A percentile compares a stretch with the other conserved stretches of the same genome.
Conservation (phyloP, 495 filamentous ascomycete genomes). For the Talaromyces nanjingensis region DNA sequence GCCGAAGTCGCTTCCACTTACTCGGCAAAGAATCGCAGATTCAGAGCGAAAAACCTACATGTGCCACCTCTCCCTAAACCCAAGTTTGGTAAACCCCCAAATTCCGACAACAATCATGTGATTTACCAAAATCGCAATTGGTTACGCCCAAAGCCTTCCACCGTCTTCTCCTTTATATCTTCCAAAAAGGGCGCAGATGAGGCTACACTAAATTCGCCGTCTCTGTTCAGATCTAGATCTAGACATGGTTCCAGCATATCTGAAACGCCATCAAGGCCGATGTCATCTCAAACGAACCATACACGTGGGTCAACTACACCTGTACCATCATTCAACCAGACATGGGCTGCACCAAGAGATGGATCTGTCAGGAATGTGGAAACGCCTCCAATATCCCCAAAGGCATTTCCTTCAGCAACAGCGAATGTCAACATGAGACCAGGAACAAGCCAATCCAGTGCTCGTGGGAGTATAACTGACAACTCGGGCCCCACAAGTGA, state of each 20-base stretch:
- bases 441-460: background rate
- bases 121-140: background rate
- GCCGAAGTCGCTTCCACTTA: conserved; percentile 7
- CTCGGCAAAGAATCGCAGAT: conserved; percentile 3
- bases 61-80: conserved; percentile 5
- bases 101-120: background rate
- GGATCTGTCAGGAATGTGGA: background rate
- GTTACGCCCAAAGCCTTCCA: background rate
- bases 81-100: background rate
- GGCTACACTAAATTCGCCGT: background rate
- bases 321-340: background rate
- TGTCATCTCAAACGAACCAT: background rate
- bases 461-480: background rate
- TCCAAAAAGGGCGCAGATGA: conserved; percentile 1
- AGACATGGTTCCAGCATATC: background rate
- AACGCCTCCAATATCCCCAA: background rate
- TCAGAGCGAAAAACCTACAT: background rate
- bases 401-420: background rate
- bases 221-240: background rate
- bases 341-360: background rate
- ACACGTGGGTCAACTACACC: background rate
- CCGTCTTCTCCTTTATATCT: conserved; percentile 5
- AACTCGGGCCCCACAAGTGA: background rate
- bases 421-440: background rate
- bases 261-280: background rate